Conservation (phyloP, 306 rosid species). For the Nissolia schottii region DNA sequence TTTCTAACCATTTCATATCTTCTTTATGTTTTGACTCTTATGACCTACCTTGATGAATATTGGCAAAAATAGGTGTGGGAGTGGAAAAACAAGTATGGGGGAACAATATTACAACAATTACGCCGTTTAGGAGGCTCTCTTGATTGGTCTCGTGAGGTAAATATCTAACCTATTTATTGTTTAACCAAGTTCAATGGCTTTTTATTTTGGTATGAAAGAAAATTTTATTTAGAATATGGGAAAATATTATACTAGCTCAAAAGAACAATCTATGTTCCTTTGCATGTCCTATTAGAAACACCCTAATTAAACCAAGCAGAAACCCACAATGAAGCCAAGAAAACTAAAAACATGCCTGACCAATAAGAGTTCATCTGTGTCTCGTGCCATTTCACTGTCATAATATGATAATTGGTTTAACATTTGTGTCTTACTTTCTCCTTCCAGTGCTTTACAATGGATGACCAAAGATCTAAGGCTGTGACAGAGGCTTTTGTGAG, state of each 20-base stretch:
- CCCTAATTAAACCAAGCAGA: neutral
- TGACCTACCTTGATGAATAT: constrained; percentile 15
- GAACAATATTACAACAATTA: constrained; percentile 75
- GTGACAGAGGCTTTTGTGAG: constrained; percentile 93
- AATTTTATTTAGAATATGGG: neutral
- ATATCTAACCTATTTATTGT: neutral
- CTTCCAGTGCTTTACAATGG: constrained; percentile 93
- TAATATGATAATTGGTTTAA: neutral
- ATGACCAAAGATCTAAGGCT: constrained; percentile 75
- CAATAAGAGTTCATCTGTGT: neutral
- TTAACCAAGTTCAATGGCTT: neutral
- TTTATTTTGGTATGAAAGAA: neutral
- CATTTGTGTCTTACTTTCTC: constrained; percentile 6
- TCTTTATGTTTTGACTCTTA: neutral
- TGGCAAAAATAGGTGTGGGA: constrained; percentile 75
- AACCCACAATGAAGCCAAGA: neutral
- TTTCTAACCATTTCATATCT: neutral
- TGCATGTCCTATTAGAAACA: neutral
- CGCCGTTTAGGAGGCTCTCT: constrained; percentile 90
- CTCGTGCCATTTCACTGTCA: neutral
- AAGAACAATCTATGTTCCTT: neutral
- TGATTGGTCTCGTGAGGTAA: constrained; percentile 99
- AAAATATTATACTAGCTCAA: neutral
- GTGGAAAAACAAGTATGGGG: constrained; percentile 84
- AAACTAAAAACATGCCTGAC: neutral